Conservation (phyloP, 345 rosid species). For the Gossypium australe region DNA sequence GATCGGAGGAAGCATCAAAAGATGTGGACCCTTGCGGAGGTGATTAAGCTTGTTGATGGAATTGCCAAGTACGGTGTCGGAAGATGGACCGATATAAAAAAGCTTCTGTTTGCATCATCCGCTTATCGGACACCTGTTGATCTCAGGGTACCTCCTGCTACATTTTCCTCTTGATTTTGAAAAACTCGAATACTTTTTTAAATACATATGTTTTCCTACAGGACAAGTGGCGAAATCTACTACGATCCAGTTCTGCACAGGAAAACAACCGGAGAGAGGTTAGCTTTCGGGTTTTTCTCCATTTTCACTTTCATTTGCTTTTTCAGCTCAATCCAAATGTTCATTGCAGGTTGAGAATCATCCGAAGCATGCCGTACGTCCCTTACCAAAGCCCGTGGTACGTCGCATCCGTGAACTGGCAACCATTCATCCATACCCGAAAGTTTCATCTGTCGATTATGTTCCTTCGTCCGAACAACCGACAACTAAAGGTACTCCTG, state of each 20-base stretch:
- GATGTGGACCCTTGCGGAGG: slow-evolving; percentile 81
- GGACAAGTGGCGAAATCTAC: slow-evolving; percentile 98
- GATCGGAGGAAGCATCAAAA: slow-evolving; percentile 90
- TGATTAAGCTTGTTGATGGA: slow-evolving; percentile 76
- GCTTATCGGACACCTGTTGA: slow-evolving; percentile 78
- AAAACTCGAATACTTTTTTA: slow-evolving; percentile 10
- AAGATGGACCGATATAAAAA: slow-evolving; percentile 90
- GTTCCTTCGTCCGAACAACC: slow-evolving; percentile 13
- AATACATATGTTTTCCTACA: slow-evolving; percentile 22
- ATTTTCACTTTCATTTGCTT: neutral
- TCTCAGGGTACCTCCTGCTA: slow-evolving; percentile 61
- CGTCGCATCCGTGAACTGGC: slow-evolving; percentile 64
- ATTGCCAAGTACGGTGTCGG: slow-evolving; percentile 82
- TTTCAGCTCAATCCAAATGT: neutral
- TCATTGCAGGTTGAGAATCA: slow-evolving; percentile 45
- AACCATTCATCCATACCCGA: slow-evolving; percentile 61
- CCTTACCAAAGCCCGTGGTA: slow-evolving; percentile 52
- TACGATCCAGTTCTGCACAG: slow-evolving; percentile 48
- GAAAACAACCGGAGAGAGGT: slow-evolving; percentile 49
- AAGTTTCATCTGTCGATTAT: slow-evolving; percentile 4
- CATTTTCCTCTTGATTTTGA: slow-evolving; percentile 1
- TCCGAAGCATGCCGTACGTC: slow-evolving; percentile 32
- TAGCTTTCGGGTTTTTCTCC: slow-evolving; percentile 8
- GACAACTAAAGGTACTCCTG: slow-evolving; percentile 15
- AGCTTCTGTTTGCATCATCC: slow-evolving; percentile 51